phyloP scores from a whole-genome alignment of 176 grass and related monocot genomes.

The Paspalum vaginatum region DNA sequence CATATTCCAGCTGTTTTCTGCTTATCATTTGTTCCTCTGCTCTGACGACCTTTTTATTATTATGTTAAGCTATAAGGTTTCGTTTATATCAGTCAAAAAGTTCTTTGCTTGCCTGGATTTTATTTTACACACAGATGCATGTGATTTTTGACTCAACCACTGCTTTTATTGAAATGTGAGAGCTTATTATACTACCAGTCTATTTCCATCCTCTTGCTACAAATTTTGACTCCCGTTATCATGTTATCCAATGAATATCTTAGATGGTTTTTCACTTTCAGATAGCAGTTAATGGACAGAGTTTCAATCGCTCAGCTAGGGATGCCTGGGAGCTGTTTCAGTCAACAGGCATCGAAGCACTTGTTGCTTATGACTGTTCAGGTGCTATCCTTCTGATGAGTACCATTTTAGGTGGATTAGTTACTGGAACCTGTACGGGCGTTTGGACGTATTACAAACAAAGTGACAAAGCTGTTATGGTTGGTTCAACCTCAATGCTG shows the following conservation, averaged over 20 bases:
- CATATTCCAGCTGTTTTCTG: constrained; percentile 20
- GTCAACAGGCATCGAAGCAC: constrained; percentile 87
- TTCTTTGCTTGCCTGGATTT: background rate
- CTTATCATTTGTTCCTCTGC: constrained; percentile 22
- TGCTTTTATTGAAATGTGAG: constrained; percentile 13
- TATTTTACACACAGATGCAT: constrained; percentile 10
- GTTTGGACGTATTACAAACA: constrained; percentile 91
- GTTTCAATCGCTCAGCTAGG: constrained; percentile 89
- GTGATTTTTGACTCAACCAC: background rate
- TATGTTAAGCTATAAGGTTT: constrained; percentile 6
- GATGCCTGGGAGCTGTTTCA: constrained; percentile 99
- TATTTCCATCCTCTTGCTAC: background rate
- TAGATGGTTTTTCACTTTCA: constrained; percentile 51
- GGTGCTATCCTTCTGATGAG: constrained; percentile 96
- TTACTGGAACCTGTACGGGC: constrained; percentile 88
- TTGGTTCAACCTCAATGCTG: constrained; percentile 83
- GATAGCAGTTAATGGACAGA: constrained; percentile 89
- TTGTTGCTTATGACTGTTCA: constrained; percentile 97
- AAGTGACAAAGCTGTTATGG: constrained; percentile 86
- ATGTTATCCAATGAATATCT: background rate
- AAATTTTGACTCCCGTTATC: constrained; percentile 6
- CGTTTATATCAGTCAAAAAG: constrained; percentile 19
- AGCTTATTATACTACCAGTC: background rate
- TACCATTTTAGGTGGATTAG: constrained; percentile 83
- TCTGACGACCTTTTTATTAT: background rate